Percentiles rank a stretch among this genome's conserved stretches.
These are phyloP conservation scores for Cystobasidiaceae sp. DNA, from an alignment of 1,284 basidiomycete genomes.

Conservation along the genomic window DNA sequence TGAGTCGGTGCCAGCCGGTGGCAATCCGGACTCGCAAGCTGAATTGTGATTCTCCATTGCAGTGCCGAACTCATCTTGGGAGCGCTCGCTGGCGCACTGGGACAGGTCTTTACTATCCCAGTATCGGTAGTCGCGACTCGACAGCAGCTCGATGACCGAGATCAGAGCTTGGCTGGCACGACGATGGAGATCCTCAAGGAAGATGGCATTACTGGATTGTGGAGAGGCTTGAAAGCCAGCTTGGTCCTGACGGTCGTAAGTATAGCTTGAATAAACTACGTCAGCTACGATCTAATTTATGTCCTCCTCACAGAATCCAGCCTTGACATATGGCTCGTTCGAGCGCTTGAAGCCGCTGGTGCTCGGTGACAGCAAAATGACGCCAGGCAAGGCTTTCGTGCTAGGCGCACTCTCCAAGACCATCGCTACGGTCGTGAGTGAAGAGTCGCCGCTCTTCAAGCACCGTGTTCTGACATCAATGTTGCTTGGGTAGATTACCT, in stretches of 20 bases:
- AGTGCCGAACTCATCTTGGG: conserved; percentile 76
- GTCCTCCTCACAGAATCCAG: conserved; percentile 61
- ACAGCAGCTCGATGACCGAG: conserved; percentile 64
- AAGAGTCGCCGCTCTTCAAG: conserved; percentile 34
- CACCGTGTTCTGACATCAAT: neutral
- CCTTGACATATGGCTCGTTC: conserved; percentile 95
- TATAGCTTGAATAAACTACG: neutral
- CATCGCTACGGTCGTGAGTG: conserved; percentile 82
- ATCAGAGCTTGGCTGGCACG: conserved; percentile 61
- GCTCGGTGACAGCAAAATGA: conserved; percentile 58
- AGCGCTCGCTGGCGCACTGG: conserved; percentile 85
- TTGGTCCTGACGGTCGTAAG: conserved; percentile 68
- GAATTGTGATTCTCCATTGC: neutral
- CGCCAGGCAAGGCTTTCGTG: conserved; percentile 73
- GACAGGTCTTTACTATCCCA: conserved; percentile 97
- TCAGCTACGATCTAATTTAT: conserved; percentile 72
- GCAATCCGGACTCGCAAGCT: neutral
- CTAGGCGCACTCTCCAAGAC: conserved; percentile 94
- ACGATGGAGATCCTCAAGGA: conserved; percentile 84
- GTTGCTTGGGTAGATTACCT: conserved; percentile 62
- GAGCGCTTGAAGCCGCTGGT: conserved; percentile 74
- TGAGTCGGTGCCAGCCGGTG: too few relatives aligned
- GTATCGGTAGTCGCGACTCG: conserved; percentile 95
- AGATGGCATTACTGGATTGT: conserved; percentile 84
- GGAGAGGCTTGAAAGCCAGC: conserved; percentile 88